phyloP scores from a whole-genome alignment of 768 basidiomycete species.

The Plicaturopsis crispa region DNA sequence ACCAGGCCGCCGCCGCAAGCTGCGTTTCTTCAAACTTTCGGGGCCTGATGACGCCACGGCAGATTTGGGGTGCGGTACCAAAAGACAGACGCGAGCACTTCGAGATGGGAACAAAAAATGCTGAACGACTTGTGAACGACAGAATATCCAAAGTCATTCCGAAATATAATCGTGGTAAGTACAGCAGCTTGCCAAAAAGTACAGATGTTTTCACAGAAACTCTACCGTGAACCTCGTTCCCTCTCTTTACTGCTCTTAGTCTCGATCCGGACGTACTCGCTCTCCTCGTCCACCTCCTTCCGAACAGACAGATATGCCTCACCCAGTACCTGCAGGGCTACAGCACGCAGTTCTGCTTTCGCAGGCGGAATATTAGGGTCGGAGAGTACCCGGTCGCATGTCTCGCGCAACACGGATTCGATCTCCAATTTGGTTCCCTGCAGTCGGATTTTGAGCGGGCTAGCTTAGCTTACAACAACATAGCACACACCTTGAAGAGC shows the following conservation, averaged over 20 bases:
- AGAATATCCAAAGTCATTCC: no score
- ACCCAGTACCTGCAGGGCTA: conserved; percentile 78
- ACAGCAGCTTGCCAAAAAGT: no score
- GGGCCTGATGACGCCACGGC: no score
- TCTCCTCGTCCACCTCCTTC: conserved; percentile 61
- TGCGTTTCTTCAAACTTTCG: no score
- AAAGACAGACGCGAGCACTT: no score
- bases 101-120: no score
- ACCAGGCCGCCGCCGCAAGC: no score
- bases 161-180: no score
- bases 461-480: background rate
- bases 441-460: no score
- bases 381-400: conserved; percentile 73
- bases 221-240: conserved; percentile 13
- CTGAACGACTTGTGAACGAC: no score
- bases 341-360: conserved; percentile 66
- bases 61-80: no score
- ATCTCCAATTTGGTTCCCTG: conserved; percentile 90
- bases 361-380: conserved; percentile 43
- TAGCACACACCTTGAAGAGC: conserved; percentile 64
- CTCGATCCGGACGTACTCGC: conserved; percentile 79
- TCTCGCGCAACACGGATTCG: conserved; percentile 83
- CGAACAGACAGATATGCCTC: conserved; percentile 67
- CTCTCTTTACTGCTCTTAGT: conserved; percentile 57
- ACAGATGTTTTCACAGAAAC: no score